Evolutionary conservation across 2,329 filamentous ascomycete genomes (phyloP), one percentile per base, ranked within the genome.

Genomic region (Colletotrichum destructivum): DNA sequence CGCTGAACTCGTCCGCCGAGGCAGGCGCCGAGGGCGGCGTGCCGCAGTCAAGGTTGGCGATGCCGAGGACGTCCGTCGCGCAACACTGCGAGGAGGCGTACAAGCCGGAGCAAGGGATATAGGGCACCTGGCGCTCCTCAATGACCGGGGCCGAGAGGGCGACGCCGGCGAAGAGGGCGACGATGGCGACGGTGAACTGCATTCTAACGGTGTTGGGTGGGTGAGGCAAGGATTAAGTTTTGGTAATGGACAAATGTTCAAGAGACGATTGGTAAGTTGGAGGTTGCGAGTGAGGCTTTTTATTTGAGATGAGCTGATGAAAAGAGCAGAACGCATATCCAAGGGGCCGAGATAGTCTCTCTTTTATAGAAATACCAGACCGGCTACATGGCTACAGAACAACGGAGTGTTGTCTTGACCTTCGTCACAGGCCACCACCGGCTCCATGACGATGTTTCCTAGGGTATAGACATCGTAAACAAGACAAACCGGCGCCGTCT

Each of bases 21-120:
- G 76, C 75, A 16, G 87, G 86, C 5, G 78, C 75, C 1, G 66
- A 40, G 11, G 78, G 11, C 23, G 88, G 88, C 69, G 81, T 78
- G 21, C 76, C 80, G 79, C 90, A 92, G 82, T 92, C 82, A 31
- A 91, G 82, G 78, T 89, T 82, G 3, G 86, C 88, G 69, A 91
- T 73, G 71, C 88, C 86, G 49, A 91, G 85, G 44, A 92, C 84
- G 74, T 91, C 88, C 31, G 89, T 90, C 16, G 89, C 87, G 78
- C 90, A 92, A 84, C 90, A 92, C 74, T 88, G 85, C 4, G 87
- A 76, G 42, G 75, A 82, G 74, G 77, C 78, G 75, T 85, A 85
- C 23, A 86, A 80, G 21, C 81, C 81, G 40, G 79, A 79, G 76
- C 86, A 87, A 52, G 85, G 79, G 11, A 76, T 62, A 66, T 85